phyloP scores from a whole-genome alignment of 768 basidiomycete species.

The Boletus barrowsii region DNA sequence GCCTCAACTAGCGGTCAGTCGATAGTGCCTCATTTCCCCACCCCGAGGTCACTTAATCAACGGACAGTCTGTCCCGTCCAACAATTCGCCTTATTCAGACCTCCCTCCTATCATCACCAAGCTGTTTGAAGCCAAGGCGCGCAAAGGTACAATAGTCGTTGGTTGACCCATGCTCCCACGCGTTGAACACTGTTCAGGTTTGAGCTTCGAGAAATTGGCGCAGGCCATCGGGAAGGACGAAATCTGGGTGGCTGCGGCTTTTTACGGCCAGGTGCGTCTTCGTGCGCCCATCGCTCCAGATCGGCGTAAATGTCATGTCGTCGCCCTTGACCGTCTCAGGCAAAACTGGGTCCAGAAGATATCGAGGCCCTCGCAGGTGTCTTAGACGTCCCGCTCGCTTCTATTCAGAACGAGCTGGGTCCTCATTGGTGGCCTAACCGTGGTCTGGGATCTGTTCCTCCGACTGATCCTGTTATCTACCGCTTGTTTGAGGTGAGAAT shows the following conservation, averaged over 20 bases:
- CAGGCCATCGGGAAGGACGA: conserved; percentile 68
- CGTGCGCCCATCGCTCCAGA: background rate
- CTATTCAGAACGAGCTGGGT: conserved; percentile 48
- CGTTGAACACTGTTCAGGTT: conserved; percentile 36
- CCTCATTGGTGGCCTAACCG: conserved; percentile 75
- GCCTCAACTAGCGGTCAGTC: conserved; percentile 39
- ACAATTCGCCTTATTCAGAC: conserved; percentile 43
- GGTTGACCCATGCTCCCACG: background rate
- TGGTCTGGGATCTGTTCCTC: conserved; percentile 62
- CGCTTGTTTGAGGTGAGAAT: conserved; percentile 68
- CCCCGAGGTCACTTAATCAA: background rate
- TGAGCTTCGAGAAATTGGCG: conserved; percentile 70
- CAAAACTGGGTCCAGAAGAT: conserved; percentile 64
- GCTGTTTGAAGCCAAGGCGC: conserved; percentile 65
- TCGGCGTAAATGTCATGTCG: background rate
- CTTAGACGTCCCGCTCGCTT: conserved; percentile 44
- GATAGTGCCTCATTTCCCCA: background rate
- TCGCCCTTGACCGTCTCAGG: conserved; percentile 38
- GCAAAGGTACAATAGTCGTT: conserved; percentile 43
- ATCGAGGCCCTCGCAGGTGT: conserved; percentile 47
- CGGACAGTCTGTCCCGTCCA: conserved; percentile 40
- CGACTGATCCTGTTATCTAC: conserved; percentile 78
- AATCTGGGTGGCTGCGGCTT: conserved; percentile 78
- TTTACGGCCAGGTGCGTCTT: conserved; percentile 68
- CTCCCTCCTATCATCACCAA: conserved; percentile 48